Percentiles rank a stretch among this genome's conserved stretches.
phyloP scores from a whole-genome alignment of 768 basidiomycete genomes.

The Albatrellus ellisii region DNA sequence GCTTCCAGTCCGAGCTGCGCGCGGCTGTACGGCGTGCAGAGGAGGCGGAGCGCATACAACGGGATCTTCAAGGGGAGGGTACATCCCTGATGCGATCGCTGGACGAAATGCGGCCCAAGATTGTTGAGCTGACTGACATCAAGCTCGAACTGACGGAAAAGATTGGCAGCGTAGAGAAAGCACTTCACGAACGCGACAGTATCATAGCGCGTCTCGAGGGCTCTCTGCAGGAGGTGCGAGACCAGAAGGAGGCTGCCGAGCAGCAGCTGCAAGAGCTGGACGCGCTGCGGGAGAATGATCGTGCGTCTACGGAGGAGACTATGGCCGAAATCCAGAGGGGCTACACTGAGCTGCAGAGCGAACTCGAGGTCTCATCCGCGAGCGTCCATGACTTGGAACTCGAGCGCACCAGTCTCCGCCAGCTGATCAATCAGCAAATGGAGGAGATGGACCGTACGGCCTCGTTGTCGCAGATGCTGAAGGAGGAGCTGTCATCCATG shows the following conservation, averaged over 20 bases:
- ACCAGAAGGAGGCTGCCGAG: slow-evolving; percentile 34
- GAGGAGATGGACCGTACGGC: slow-evolving; percentile 47
- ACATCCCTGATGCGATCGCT: slow-evolving; percentile 67
- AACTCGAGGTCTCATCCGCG: slow-evolving; percentile 40
- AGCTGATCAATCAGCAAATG: slow-evolving; percentile 37
- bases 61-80: slow-evolving; percentile 66
- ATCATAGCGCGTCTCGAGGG: slow-evolving; percentile 50
- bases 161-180: slow-evolving; percentile 39
- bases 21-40: slow-evolving; percentile 54
- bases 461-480: slow-evolving; percentile 29
- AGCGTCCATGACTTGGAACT: slow-evolving; percentile 47
- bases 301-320: slow-evolving; percentile 31
- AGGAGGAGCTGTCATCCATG: slow-evolving; percentile 39
- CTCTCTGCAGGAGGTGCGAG: slow-evolving; percentile 39
- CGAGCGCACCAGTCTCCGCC: slow-evolving; percentile 48
- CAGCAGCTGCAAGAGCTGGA: slow-evolving; percentile 32
- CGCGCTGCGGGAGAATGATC: slow-evolving; percentile 39
- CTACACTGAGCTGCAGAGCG: slow-evolving; percentile 46
- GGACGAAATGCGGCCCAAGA: slow-evolving; percentile 78
- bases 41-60: slow-evolving; percentile 59
- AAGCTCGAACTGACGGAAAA: slow-evolving; percentile 61
- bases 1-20: slow-evolving; percentile 51
- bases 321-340: slow-evolving; percentile 48
- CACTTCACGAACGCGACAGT: slow-evolving; percentile 40
- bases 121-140: slow-evolving; percentile 64